A percentile compares a stretch with the other conserved stretches of the same genome.
Evolutionary conservation across 75 land plant genomes (phyloP).

Genomic region (Gnetum montanum): DNA sequence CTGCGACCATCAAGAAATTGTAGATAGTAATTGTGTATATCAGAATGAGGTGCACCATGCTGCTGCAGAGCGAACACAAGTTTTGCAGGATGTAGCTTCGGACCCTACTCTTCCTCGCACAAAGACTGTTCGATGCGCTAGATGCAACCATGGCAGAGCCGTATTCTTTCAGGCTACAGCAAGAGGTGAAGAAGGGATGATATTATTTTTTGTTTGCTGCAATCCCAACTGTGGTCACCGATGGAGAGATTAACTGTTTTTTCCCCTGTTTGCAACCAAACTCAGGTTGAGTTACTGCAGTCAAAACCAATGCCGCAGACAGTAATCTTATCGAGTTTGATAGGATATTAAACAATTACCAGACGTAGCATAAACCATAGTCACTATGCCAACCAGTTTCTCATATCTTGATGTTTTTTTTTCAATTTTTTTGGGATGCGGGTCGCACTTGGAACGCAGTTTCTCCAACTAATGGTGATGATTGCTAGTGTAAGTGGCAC

Average conservation of each 20-base stretch:
- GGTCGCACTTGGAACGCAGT: too few relatives aligned
- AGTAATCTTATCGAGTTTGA: too few relatives aligned
- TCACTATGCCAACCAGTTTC: too few relatives aligned
- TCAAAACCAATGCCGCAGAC: too few relatives aligned
- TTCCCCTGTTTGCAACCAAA: too few relatives aligned
- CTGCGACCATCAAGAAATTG: constrained; percentile 95
- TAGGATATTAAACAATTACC: too few relatives aligned
- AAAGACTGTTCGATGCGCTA: constrained; percentile 68
- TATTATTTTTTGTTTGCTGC: constrained; percentile 86
- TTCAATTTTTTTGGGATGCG: too few relatives aligned
- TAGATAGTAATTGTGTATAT: constrained; percentile 87
- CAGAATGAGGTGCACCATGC: constrained; percentile 78
- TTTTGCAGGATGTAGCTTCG: constrained; percentile 71
- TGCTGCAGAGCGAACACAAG: constrained; percentile 75
- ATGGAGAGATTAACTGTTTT: constrained; percentile 14
- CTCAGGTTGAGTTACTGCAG: too few relatives aligned
- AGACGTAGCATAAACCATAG: too few relatives aligned
- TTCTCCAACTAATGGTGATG: too few relatives aligned
- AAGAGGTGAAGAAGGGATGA: constrained; percentile 93
- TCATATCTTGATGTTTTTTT: too few relatives aligned
- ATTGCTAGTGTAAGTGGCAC: too few relatives aligned
- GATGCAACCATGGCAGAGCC: constrained; percentile 68
- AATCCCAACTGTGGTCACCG: constrained; percentile 76
- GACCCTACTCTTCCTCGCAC: constrained; percentile 65
- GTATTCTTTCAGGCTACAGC: constrained; percentile 85